Base-by-base conservation (phyloP, 1,284 basidiomycete genomes). In the Cutaneotrichosporon curvatum region DNA sequence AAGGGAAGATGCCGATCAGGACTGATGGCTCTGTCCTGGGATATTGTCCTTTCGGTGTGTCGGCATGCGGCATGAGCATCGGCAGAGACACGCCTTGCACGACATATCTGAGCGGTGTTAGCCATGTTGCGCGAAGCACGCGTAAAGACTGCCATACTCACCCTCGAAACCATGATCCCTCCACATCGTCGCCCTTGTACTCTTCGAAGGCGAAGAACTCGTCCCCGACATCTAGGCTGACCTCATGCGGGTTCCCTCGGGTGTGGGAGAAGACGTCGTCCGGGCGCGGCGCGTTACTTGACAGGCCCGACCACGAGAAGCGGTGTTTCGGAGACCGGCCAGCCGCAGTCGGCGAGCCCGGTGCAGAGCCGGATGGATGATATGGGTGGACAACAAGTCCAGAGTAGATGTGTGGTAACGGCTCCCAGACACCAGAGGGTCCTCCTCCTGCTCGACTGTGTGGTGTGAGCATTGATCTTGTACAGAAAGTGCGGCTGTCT, bases 201-300 rank as follows among this genome's bases (percentile, higher is more conserved):
- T 83, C 83, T 73, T 95, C 90, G 62, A 95, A 94, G 20, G 90
- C 89, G 73, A 96, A 96, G 32, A 97, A 83, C 67, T 96, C 92
- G 67, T 96, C 92, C 42, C 94, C 94, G 19, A 96, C 65, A 50
- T 77, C 75, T 39, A 75, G 63, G 3, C 66, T 56, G 34, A 72
- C 66, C 60, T 74, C 68, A 41, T 68, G 63, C 2, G 57, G 55
- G 44, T 70, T 70, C 4, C 46, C 46, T 46, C 59, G 61, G 2
- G 51, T 45, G 2, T 43, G 6, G 1, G 51, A 40, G n/a, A 50
- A 52, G 19, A 30, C 15, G 23, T 54, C 58, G 23, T 51, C 30
- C 14, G 38, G 8, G 28, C 37, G 31, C 12, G 14, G 16, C 22
- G 37, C 11, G 43, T 12, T 28, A 12, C 25, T 28, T 12, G 53